Percentiles rank a stretch among this genome's conserved stretches.
Conservation (phyloP, 129 eudicot species). For the Artemisia tridentata region DNA sequence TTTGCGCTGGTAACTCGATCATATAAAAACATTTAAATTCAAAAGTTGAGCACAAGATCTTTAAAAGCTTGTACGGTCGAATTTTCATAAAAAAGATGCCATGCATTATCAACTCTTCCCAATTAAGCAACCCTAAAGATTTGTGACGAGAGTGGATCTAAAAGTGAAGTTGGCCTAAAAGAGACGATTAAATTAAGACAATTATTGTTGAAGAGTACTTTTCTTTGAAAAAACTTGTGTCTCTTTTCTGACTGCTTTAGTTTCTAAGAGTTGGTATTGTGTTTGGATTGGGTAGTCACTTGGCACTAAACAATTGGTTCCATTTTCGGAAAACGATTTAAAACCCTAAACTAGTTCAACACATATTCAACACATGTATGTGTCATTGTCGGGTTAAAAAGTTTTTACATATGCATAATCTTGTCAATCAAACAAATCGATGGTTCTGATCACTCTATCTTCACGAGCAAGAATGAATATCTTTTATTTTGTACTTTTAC, state of each 20-base stretch:
- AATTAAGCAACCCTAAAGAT: constrained; percentile 29
- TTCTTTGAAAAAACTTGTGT: constrained; percentile 11
- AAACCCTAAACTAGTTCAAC: background rate
- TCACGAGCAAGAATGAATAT: too few relatives aligned
- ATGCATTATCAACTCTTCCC: constrained; percentile 16
- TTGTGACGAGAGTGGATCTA: background rate
- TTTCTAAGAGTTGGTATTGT: constrained; percentile 2
- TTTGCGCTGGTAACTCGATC: too few relatives aligned
- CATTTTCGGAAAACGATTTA: constrained; percentile 10
- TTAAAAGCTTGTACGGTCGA: constrained; percentile 1
- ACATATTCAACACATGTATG: background rate
- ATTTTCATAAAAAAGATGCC: background rate
- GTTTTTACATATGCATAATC: constrained; percentile 26
- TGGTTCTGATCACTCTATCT: too few relatives aligned
- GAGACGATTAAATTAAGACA: constrained; percentile 19
- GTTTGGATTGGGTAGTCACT: constrained; percentile 30
- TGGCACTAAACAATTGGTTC: constrained; percentile 11
- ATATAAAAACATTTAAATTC: too few relatives aligned
- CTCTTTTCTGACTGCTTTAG: constrained; percentile 21
- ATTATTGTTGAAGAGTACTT: constrained; percentile 18
- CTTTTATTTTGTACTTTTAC: too few relatives aligned
- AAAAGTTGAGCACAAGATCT: too few relatives aligned
- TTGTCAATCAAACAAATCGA: too few relatives aligned
- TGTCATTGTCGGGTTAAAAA: constrained; percentile 13
- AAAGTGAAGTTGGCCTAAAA: constrained; percentile 24